Evolutionary conservation across 805 yeast genomes (phyloP), one percentile per base, ranked within the genome.

Genomic region (Yamadazyma laniorum): DNA sequence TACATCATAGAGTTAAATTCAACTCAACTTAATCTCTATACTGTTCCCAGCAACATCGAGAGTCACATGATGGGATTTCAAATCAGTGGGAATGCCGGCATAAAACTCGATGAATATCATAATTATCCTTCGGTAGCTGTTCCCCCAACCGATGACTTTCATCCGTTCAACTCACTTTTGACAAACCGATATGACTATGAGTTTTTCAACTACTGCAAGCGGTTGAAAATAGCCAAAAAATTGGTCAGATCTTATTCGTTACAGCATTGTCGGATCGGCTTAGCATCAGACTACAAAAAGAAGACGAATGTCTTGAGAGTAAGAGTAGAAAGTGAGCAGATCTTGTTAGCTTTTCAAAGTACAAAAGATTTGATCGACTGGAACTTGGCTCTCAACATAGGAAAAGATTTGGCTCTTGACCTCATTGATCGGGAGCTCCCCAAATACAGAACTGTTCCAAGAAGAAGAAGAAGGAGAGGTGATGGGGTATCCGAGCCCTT

Each of bases 251-350:
- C 88, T 0, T 90, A 79, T 58, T 80, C 96, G 2, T 68, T 91
- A 26, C 98, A 93, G 59, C 81, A 82, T 61, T 90, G 93, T 9
- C 80, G 74, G 50, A 63, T 86, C 31, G 99, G 99, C 0, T 65
- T 88, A 11, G 96, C 98, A 0, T 70, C 78, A 2, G 99, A 91
- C 60, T 88, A 88, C 59, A 75, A 73, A 40, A 87, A 88, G 57
- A 75, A 74, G 46, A 70, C 76, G 13, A 75, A 79, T 53, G 86
- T 82, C 4, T 59, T 89, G 27, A 65, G 99, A 34, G 49, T 91
- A 13, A 74, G 99, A 15, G 74, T 83, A 25, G 98, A 91, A 60
- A 75, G 82, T 27, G 89, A 86, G 58, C 98, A 91, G 58, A 73
- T 87, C 44, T 57, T 91, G 29, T 48, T 91, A 2, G 79, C 77